A percentile compares a stretch with the other conserved stretches of the same genome.
Conservation (phyloP, 148 eudicot genomes). For the Fallopia convolvulus region DNA sequence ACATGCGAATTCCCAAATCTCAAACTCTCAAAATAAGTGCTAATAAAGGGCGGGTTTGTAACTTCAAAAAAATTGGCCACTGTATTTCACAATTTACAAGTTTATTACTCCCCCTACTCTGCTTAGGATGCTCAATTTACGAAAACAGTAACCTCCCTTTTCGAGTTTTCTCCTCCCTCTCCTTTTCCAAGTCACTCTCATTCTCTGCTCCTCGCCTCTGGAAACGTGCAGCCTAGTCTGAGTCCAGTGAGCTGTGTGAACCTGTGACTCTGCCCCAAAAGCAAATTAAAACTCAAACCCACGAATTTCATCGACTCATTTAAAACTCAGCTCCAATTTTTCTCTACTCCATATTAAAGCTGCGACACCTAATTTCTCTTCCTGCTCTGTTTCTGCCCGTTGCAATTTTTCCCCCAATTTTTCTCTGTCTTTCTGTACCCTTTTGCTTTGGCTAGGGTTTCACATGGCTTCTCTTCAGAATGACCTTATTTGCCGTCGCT, state of each 20-base stretch:
- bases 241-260: not conserved
- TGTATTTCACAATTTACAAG: too few relatives aligned
- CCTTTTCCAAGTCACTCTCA: not conserved
- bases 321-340: not conserved
- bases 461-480: not conserved
- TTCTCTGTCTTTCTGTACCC: not conserved
- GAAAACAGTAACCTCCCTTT: too few relatives aligned
- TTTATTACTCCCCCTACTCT: too few relatives aligned
- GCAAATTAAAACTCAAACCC: not conserved
- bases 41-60: too few relatives aligned
- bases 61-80: too few relatives aligned
- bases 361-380: not conserved
- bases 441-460: not conserved
- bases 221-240: constrained; percentile 4
- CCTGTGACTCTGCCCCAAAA: not conserved
- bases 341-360: not conserved
- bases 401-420: not conserved
- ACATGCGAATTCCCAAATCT: too few relatives aligned
- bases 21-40: too few relatives aligned
- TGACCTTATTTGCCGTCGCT: not conserved
- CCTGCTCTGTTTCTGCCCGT: constrained; percentile 5
- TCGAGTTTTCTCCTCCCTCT: not conserved
- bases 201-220: not conserved
- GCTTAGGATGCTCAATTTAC: too few relatives aligned
- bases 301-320: not conserved